phyloP scores from a whole-genome alignment of 768 basidiomycete genomes.

The Porpolomopsis calyptriformis region DNA sequence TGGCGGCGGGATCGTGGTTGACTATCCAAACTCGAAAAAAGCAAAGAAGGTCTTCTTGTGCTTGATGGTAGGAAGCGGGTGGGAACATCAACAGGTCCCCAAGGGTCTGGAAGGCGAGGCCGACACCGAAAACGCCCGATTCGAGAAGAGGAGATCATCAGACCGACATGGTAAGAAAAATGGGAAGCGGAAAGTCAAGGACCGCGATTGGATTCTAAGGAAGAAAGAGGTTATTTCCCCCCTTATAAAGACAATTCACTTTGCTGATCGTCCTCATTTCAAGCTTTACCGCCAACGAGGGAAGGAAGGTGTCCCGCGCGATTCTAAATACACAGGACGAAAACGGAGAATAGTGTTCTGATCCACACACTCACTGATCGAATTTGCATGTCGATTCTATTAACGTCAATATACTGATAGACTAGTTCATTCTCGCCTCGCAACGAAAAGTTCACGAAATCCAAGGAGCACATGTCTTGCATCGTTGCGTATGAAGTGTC shows the following conservation, averaged over 20 bases:
- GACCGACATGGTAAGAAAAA: constrained; percentile 44
- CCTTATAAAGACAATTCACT: not conserved
- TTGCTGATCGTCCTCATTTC: not conserved
- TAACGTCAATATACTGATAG: not conserved
- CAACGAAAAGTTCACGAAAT: constrained; percentile 36
- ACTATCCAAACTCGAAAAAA: constrained; percentile 95
- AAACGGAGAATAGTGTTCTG: constrained; percentile 75
- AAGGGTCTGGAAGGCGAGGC: constrained; percentile 65
- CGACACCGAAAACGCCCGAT: constrained; percentile 47
- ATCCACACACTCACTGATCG: constrained; percentile 15
- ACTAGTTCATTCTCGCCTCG: constrained; percentile 15
- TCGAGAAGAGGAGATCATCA: constrained; percentile 71
- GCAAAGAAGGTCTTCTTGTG: constrained; percentile 92
- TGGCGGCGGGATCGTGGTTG: constrained; percentile 91
- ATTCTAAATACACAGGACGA: constrained; percentile 88
- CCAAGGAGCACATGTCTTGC: constrained; percentile 44
- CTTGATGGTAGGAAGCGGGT: constrained; percentile 79
- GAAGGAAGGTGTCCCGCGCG: constrained; percentile 73
- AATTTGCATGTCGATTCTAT: constrained; percentile 3
- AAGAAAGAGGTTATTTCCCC: constrained; percentile 77
- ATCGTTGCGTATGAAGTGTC: constrained; percentile 77
- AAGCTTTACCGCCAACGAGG: constrained; percentile 78
- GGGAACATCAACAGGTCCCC: constrained; percentile 55
- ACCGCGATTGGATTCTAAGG: constrained; percentile 86
- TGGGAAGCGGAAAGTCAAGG: constrained; percentile 69